A percentile compares a stretch with the other conserved stretches of the same genome.
These are phyloP conservation scores for Corylus heterophylla DNA, from an alignment of 306 rosid genomes.

Conservation along the genomic window DNA sequence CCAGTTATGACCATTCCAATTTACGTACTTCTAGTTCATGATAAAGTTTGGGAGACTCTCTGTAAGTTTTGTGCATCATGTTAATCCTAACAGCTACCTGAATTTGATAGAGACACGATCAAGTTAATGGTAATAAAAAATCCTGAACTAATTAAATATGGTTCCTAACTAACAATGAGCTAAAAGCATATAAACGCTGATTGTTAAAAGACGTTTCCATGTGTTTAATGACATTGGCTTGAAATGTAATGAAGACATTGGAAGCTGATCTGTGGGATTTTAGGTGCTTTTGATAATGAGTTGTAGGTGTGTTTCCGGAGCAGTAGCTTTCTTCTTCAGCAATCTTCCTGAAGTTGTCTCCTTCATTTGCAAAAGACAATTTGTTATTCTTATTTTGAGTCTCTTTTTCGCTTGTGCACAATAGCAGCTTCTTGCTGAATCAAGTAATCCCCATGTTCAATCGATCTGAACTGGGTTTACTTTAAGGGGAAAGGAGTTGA, in stretches of 20 bases:
- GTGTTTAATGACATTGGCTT: not conserved
- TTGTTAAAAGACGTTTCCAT: not conserved
- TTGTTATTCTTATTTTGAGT: not conserved
- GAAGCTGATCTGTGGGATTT: not conserved
- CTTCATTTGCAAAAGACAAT: not conserved
- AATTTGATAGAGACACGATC: not conserved
- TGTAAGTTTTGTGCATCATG: not conserved
- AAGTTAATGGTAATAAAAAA: not conserved
- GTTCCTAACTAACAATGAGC: not conserved
- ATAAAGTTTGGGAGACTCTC: not conserved
- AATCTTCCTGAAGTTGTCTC: not conserved
- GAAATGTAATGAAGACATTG: not conserved
- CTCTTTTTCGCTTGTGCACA: constrained; percentile 14
- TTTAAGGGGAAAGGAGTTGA: not conserved
- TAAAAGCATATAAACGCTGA: not conserved
- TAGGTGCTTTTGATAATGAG: not conserved
- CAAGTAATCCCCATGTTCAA: not conserved
- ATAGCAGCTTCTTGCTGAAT: not conserved
- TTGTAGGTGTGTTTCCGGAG: not conserved
- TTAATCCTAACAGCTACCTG: not conserved
- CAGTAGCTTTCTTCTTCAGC: not conserved
- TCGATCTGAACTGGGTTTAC: not conserved
- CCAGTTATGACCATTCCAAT: not conserved
- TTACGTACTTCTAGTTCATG: not conserved
- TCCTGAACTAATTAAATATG: not conserved